Evolutionary conservation across 202 grass and related monocot genomes (phyloP), one percentile per base, ranked within the genome.

Genomic region (Thinopyrum obtusiflorum): DNA sequence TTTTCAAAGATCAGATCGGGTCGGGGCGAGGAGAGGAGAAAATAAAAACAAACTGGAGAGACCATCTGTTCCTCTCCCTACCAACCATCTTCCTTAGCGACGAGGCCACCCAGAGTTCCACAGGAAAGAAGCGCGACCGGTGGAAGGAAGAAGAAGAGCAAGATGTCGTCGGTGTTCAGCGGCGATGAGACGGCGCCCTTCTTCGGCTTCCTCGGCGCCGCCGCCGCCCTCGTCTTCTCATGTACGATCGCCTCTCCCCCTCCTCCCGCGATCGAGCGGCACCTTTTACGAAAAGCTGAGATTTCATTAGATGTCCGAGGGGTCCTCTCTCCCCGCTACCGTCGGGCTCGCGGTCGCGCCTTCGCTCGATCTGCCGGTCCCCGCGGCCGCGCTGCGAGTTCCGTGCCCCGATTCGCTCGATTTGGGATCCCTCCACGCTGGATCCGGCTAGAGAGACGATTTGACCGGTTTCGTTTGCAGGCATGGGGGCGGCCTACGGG

Each of bases 161-260:
- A 36, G 69, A 96, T 90, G 93, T 89, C 91, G 88, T 94, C 93
- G 63, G 85, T 25, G 63, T 98, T 98, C 88, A 98, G 97, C 90
- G 97, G 97, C 53, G 97, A 98, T 88, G 97, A 96, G 85, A 98
- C 97, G 2, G 97, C 97, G 21, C 97, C 97, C 75, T 98, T 98
- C 93, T 98, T 98, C 87, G 97, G 97, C 53, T 98, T 98, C 88
- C 97, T 98, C 83, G 97, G 97, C 79, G 97, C 97, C 55, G 97
- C 97, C 51, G 88, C 92, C 4, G 97, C 97, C 55, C 97, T 98
- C 20, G 85, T 98, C 73, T 98, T 98, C 93, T 98, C 97, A 70
- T 98, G 97, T 98, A 76, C 18, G 21, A 23, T 9, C 21, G 5
- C 65, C 36, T 27, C 26, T 21, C 59, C 20, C 14, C 25, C 18